Percentiles rank a stretch among this genome's conserved stretches.
phyloP scores from a whole-genome alignment of 805 yeast species.

The Ogataea zsoltii region DNA sequence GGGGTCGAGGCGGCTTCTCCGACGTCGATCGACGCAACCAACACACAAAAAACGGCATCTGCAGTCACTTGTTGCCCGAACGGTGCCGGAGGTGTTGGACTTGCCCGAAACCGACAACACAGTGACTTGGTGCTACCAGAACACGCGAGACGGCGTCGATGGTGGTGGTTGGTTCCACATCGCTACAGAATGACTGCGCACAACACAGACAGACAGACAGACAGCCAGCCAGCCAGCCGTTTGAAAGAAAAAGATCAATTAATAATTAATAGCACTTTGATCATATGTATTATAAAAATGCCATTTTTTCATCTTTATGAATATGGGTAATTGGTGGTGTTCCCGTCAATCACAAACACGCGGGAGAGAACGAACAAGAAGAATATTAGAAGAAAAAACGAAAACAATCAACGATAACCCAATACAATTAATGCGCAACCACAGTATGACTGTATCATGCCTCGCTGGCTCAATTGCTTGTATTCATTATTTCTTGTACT shows the following conservation, averaged over 20 bases:
- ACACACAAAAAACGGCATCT: no score
- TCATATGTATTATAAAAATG: conserved; percentile 7
- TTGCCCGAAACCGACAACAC: no score
- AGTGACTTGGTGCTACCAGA: no score
- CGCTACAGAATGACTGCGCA: no score
- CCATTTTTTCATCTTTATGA: conserved; percentile 8
- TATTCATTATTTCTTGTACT: conserved; percentile 33
- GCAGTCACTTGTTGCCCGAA: not conserved
- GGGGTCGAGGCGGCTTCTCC: no score
- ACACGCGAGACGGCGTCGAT: no score
- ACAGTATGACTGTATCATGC: not conserved
- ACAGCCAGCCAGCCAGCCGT: no score
- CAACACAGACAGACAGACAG: no score
- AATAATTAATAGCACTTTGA: conserved; percentile 9
- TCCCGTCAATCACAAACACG: conserved; percentile 6
- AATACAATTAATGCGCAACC: not conserved
- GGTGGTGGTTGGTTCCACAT: no score
- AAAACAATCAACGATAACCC: conserved; percentile 3
- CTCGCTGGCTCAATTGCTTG: conserved; percentile 4
- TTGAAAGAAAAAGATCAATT: conserved; percentile 6
- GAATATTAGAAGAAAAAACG: conserved; percentile 6
- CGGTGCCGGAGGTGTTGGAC: no score
- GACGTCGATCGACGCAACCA: no score
- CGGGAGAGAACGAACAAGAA: conserved; percentile 7
- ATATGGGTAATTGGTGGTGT: conserved; percentile 6